Conservation (phyloP, 495 filamentous ascomycete genomes). For the Tuber borchii region DNA sequence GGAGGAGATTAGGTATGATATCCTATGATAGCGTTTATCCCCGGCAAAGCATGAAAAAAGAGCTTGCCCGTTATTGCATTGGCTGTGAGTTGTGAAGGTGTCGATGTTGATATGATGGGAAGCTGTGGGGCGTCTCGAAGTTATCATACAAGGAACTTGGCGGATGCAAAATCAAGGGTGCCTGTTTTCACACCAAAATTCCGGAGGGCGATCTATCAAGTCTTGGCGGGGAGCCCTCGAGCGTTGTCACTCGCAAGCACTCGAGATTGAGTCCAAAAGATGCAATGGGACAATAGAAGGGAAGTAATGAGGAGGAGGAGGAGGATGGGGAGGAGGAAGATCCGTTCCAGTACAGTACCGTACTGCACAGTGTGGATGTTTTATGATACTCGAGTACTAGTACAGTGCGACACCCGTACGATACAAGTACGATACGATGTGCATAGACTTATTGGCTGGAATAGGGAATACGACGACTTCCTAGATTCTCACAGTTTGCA, state of each 20-base stretch:
- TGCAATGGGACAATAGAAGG: background rate
- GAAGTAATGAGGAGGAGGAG: background rate
- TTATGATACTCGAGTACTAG: too few species aligned
- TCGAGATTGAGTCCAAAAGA: background rate
- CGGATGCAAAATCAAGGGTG: background rate
- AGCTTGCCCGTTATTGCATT: background rate
- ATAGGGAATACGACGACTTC: background rate
- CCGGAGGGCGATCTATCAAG: background rate
- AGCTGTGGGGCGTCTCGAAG: background rate
- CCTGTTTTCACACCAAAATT: background rate
- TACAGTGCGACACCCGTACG: background rate
- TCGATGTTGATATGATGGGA: background rate
- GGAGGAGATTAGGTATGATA: constrained; percentile 11
- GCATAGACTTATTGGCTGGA: background rate
- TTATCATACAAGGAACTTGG: background rate
- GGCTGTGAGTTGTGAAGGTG: background rate
- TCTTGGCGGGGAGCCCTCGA: background rate
- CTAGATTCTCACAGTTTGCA: background rate
- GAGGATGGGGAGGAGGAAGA: background rate
- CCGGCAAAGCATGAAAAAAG: background rate
- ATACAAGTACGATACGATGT: background rate
- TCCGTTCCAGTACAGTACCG: background rate
- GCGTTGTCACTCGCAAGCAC: background rate
- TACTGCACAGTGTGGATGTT: too few species aligned
- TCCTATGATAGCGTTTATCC: background rate